Conservation (phyloP, 2,329 filamentous ascomycete genomes). For the Trichoderma koningiopsis region DNA sequence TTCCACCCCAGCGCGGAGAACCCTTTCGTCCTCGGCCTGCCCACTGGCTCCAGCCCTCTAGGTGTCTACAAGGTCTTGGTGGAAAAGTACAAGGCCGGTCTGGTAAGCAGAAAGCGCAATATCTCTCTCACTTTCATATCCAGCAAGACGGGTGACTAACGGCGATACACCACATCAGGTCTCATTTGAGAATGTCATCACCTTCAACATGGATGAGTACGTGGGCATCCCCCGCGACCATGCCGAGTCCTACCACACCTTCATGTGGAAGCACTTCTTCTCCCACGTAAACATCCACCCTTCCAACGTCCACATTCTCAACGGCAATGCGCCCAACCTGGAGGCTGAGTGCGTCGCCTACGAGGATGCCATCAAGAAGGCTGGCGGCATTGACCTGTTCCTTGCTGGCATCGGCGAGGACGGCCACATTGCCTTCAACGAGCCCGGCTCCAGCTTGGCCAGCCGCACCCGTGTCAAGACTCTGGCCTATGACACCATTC, state of each 20-base stretch:
- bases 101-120: slow-evolving; percentile 41
- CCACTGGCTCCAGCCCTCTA: slow-evolving; percentile 80
- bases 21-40: slow-evolving; percentile 81
- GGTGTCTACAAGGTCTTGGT: slow-evolving; percentile 78
- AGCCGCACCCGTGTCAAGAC: slow-evolving; percentile 85
- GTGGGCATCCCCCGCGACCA: slow-evolving; percentile 81
- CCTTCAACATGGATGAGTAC: slow-evolving; percentile 95
- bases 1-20: slow-evolving; percentile 72
- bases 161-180: slow-evolving; percentile 50
- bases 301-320: slow-evolving; percentile 79
- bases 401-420: slow-evolving; percentile 83
- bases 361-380: slow-evolving; percentile 73
- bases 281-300: slow-evolving; percentile 80
- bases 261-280: slow-evolving; percentile 94
- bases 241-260: slow-evolving; percentile 84
- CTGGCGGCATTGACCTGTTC: slow-evolving; percentile 82
- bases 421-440: slow-evolving; percentile 89
- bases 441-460: slow-evolving; percentile 77
- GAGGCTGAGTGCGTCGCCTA: slow-evolving; percentile 77
- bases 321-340: slow-evolving; percentile 76
- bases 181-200: slow-evolving; percentile 85
- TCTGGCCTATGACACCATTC: slow-evolving; percentile 81
- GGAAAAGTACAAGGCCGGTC: slow-evolving; percentile 66
- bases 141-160: slow-evolving; percentile 1
- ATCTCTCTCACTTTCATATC: not conserved